Percentiles rank a stretch among this genome's conserved stretches.
Evolutionary conservation across 129 eudicot species (phyloP).

Genomic region (Sambucus nigra): DNA sequence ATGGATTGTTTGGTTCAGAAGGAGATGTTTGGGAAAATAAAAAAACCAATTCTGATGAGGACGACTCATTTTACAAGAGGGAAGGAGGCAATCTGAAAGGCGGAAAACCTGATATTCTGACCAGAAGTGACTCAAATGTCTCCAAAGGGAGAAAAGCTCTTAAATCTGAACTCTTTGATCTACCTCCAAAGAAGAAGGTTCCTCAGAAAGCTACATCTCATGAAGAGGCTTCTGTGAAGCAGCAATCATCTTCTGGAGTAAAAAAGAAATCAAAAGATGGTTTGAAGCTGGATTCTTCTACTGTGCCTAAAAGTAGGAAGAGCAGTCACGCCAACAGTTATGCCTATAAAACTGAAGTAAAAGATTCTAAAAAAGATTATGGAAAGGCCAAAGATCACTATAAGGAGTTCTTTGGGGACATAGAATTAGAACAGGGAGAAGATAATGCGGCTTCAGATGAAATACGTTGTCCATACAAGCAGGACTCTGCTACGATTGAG

Average conservation of each 20-base stretch:
- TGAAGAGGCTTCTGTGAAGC: constrained; percentile 34
- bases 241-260: constrained; percentile 33
- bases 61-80: constrained; percentile 13
- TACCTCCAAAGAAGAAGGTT: constrained; percentile 24
- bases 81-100: constrained; percentile 7
- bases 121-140: constrained; percentile 31
- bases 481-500: constrained; percentile 22
- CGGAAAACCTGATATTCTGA: constrained; percentile 9
- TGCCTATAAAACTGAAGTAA: constrained; percentile 28
- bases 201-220: constrained; percentile 30
- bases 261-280: constrained; percentile 48
- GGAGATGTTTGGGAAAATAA: constrained; percentile 18
- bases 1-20: constrained; percentile 21
- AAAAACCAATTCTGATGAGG: constrained; percentile 19
- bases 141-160: constrained; percentile 27
- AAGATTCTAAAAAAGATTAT: constrained; percentile 28
- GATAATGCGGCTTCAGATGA: constrained; percentile 39
- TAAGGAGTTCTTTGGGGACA: constrained; percentile 75
- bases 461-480: constrained; percentile 18
- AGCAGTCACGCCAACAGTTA: constrained; percentile 8
- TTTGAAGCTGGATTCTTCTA: constrained; percentile 26
- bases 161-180: constrained; percentile 19
- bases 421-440: constrained; percentile 53
- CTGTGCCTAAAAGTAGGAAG: constrained; percentile 35
- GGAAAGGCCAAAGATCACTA: constrained; percentile 44